Percentiles rank a stretch among this genome's conserved stretches.
Evolutionary conservation across 1,284 basidiomycete species (phyloP).

Genomic region (Xanthoconium separans): DNA sequence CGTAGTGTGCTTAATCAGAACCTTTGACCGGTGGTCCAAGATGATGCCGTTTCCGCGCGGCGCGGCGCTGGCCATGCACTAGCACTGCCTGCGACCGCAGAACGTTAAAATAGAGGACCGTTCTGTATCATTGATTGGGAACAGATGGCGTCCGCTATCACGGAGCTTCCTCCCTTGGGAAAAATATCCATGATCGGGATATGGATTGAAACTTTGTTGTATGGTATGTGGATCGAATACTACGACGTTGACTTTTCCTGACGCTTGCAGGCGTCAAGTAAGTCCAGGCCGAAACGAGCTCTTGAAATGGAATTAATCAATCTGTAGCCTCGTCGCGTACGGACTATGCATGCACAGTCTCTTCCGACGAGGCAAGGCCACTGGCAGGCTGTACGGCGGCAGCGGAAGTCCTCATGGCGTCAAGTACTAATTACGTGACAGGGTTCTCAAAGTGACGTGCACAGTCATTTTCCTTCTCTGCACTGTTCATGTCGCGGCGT

Average conservation of each 20-base stretch:
- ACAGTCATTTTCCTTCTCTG: not conserved
- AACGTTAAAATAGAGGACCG: not conserved
- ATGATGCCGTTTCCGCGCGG: no score
- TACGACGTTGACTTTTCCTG: not conserved
- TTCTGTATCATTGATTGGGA: not conserved
- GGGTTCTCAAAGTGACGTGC: not conserved
- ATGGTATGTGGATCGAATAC: not conserved
- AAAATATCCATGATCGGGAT: slow-evolving; percentile 5
- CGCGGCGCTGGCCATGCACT: no score
- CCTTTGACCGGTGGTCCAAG: no score
- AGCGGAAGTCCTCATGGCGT: not conserved
- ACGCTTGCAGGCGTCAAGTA: slow-evolving; percentile 1
- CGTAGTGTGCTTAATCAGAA: no score
- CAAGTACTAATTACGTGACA: not conserved
- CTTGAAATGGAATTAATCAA: not conserved
- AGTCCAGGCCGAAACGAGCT: not conserved
- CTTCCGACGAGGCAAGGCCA: not conserved
- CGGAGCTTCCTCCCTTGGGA: not conserved
- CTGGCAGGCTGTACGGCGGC: not conserved
- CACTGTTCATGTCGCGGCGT: not conserved
- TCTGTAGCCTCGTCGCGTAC: not conserved
- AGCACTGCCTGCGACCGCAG: no score
- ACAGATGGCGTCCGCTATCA: not conserved
- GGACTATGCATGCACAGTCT: not conserved
- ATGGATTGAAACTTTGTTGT: slow-evolving; percentile 8